A percentile compares a stretch with the other conserved stretches of the same genome.
Conservation (phyloP, 2,329 filamentous ascomycete species). For the Fonsecaea pedrosoi region DNA sequence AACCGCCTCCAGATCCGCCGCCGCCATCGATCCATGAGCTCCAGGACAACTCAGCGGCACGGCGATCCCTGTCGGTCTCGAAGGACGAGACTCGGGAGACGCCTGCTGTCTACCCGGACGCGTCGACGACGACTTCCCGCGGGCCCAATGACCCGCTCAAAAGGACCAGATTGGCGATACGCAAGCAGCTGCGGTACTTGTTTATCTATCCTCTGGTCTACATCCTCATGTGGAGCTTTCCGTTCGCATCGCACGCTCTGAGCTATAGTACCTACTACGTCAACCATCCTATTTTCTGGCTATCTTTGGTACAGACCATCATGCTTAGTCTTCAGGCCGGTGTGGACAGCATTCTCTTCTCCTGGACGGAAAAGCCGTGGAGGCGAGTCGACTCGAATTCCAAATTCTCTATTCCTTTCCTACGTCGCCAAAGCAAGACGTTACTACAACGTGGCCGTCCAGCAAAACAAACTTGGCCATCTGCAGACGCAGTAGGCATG, state of each 20-base stretch:
- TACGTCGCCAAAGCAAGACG: slow-evolving; percentile 13
- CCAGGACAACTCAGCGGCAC: not conserved
- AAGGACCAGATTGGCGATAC: slow-evolving; percentile 63
- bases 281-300: slow-evolving; percentile 60
- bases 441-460: slow-evolving; percentile 9
- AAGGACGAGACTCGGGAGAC: not conserved
- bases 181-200: slow-evolving; percentile 71
- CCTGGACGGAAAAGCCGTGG: slow-evolving; percentile 75
- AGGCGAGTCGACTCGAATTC: slow-evolving; percentile 28
- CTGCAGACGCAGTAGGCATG: not conserved
- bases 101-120: not conserved
- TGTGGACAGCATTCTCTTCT: slow-evolving; percentile 72
- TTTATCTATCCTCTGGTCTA: slow-evolving; percentile 81
- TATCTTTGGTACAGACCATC: slow-evolving; percentile 63
- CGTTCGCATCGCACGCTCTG: slow-evolving; percentile 70
- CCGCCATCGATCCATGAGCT: not conserved
- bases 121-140: not conserved
- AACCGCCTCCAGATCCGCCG: not conserved
- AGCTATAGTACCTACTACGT: slow-evolving; percentile 63
- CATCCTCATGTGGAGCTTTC: slow-evolving; percentile 73
- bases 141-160: slow-evolving; percentile 36
- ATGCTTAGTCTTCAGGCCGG: slow-evolving; percentile 70
- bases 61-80: not conserved
- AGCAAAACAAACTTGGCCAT: slow-evolving; percentile 4
- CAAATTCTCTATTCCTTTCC: slow-evolving; percentile 25